Base-by-base conservation (phyloP, 345 rosid genomes). In the Turritis glabra region DNA sequence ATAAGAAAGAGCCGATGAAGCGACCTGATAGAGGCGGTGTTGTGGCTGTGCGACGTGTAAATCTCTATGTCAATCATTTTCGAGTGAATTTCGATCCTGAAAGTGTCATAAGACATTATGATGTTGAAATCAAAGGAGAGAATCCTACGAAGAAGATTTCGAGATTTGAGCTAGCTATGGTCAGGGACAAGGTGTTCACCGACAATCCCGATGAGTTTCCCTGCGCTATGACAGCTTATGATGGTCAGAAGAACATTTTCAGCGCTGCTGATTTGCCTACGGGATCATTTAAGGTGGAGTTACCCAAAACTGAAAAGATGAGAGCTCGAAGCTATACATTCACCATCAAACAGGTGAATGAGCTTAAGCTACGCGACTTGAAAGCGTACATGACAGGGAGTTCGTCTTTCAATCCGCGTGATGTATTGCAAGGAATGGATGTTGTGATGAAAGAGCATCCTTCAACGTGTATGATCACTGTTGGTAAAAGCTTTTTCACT, bases 381-480 rank as follows among this genome's bases (percentile, higher is more conserved):
- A 73, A 67, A 78, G 87, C 85, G 23, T 93, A 91, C 77, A 73
- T 87, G 57, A 52, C 48, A 0, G 88, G 88, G 23, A 26, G 48
- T 0, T 71, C 73, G 1, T 25, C 63, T 22, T 53, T 79, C 0
- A 29, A 76, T 5, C 97, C 98, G 5, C 91, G 96, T 33, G 96
- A 91, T 25, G 83, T 91, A 17, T 64, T 93, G 80, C 98, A 91
- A 79, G 97, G 91, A 19, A 74, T 93, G 88, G 97, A 93, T 83
- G 83, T 93, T 14, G 93, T 93, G 51, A 83, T 93, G 96, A 93
- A 93, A 80, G 98, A 93, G 84, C 85, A 93, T 71, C 91, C 96
- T 10, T 46, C 78, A 3, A 80, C 71, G 73, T 65, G 37, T 59
- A 88, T 89, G 98, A 82, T 88, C 17, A 71, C 87, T 9, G 81